Conservation (phyloP, 225 moss, liverwort and hornwort genomes). For the Pleurozium schreberi region DNA sequence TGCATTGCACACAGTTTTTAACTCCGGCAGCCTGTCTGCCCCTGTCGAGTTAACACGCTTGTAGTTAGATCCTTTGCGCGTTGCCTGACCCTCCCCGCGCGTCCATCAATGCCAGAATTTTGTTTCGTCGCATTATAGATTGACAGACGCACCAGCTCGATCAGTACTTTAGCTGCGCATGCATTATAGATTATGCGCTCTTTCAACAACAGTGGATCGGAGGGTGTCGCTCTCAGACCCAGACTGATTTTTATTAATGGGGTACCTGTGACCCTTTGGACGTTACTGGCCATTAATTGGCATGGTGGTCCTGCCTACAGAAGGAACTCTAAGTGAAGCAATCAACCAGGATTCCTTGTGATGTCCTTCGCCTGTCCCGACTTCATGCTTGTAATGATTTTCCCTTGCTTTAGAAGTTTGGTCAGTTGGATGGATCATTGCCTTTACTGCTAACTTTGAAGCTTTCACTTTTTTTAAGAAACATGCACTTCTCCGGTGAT, state of each 20-base stretch:
- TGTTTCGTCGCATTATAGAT: conserved; percentile 9
- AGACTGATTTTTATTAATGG: not conserved
- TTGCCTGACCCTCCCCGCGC: not conserved
- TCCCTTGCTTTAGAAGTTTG: not conserved
- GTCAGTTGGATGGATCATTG: not conserved
- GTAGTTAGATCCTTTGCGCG: conserved; percentile 3
- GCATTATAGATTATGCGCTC: not conserved
- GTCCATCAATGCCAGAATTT: conserved; percentile 7
- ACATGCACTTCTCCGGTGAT: not conserved
- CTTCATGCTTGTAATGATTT: not conserved
- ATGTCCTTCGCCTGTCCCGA: not conserved
- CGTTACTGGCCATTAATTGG: not conserved
- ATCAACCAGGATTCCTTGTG: not conserved
- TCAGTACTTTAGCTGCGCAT: conserved; percentile 2
- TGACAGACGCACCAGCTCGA: conserved; percentile 3
- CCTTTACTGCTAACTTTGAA: not conserved
- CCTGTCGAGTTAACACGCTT: conserved; percentile 2
- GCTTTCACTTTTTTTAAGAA: not conserved
- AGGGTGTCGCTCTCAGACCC: conserved; percentile 2
- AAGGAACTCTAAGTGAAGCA: not conserved
- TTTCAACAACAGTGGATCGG: not conserved
- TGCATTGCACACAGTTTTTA: not conserved
- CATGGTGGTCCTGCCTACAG: not conserved
- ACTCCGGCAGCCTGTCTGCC: conserved; percentile 1
- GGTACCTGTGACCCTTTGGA: not conserved